Conservation (phyloP, 2,329 filamentous ascomycete species). For the Paraphaeosphaeria sporulosa region DNA sequence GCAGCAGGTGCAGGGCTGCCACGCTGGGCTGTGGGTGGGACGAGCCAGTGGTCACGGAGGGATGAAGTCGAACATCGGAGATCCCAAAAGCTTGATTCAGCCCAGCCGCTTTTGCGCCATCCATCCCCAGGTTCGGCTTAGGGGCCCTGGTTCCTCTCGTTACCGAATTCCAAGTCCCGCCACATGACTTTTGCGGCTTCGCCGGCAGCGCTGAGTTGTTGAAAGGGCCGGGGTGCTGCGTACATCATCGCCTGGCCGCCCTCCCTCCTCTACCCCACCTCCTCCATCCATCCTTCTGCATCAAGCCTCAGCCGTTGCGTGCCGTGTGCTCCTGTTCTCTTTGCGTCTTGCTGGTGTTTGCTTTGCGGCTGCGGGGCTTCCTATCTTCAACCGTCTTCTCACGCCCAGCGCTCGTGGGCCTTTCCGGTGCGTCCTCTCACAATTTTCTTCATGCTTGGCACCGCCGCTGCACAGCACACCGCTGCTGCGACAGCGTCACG, state of each 20-base stretch:
- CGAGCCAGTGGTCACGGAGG: constrained; percentile 38
- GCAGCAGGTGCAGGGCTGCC: constrained; percentile 15
- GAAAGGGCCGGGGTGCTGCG: constrained; percentile 29
- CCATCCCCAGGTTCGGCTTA: constrained; percentile 19
- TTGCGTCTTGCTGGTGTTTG: constrained; percentile 16
- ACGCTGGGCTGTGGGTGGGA: constrained; percentile 32
- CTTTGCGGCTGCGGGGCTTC: constrained; percentile 7
- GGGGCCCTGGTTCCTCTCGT: constrained; percentile 12
- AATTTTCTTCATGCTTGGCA: constrained; percentile 20
- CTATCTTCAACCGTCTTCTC: constrained; percentile 10
- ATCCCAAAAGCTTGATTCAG: constrained; percentile 48
- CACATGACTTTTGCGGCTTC: constrained; percentile 33
- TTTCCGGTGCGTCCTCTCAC: constrained; percentile 13
- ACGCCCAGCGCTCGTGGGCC: background rate
- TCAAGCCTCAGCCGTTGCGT: constrained; percentile 12
- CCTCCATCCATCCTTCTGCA: constrained; percentile 9
- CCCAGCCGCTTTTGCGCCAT: constrained; percentile 27
- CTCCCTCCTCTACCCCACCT: constrained; percentile 14
- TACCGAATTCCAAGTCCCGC: constrained; percentile 31
- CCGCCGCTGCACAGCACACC: constrained; percentile 7
- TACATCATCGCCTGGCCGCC: constrained; percentile 13
- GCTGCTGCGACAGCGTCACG: constrained; percentile 3
- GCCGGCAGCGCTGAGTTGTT: constrained; percentile 32
- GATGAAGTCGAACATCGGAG: constrained; percentile 30
- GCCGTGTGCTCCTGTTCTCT: constrained; percentile 10